These are phyloP conservation scores for Carex littledalei DNA, from an alignment of 176 grass and related monocot genomes.

Conservation along the genomic window DNA sequence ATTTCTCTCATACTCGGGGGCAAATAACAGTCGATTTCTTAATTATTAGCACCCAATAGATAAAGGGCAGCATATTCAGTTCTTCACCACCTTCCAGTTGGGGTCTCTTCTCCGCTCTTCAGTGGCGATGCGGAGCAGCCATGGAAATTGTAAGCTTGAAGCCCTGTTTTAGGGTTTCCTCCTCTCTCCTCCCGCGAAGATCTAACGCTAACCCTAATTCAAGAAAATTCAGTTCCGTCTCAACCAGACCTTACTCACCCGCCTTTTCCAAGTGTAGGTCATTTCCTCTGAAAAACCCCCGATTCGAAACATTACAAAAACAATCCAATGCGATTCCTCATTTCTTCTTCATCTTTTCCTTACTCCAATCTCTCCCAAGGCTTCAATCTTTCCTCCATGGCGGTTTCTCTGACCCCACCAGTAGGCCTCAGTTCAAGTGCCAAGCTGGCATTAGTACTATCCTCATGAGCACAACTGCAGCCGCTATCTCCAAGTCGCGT, in stretches of 20 bases:
- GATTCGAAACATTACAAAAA: background rate
- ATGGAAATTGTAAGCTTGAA: slow-evolving; percentile 68
- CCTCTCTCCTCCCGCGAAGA: background rate
- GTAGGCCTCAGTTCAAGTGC: slow-evolving; percentile 14
- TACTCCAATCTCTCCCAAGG: slow-evolving; percentile 32
- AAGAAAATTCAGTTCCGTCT: background rate
- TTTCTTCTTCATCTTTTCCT: slow-evolving; percentile 17
- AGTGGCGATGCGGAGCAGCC: slow-evolving; percentile 63
- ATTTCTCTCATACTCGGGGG: background rate
- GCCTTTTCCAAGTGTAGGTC: background rate
- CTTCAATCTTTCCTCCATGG: slow-evolving; percentile 33
- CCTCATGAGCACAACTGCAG: slow-evolving; percentile 94
- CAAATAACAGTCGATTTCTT: background rate
- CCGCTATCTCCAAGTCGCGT: slow-evolving; percentile 58
- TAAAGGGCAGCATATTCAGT: background rate
- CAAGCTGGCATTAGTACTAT: slow-evolving; percentile 58
- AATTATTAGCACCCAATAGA: background rate
- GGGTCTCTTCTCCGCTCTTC: background rate
- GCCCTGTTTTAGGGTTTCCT: slow-evolving; percentile 42
- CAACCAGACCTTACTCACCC: background rate
- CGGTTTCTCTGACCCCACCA: slow-evolving; percentile 34
- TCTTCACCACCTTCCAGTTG: background rate
- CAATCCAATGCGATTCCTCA: background rate
- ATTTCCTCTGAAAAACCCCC: slow-evolving; percentile 11
- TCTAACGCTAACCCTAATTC: background rate